phyloP scores from a whole-genome alignment of 352 stramenopile genomes.

The Phytophthora fragariaefolia region DNA sequence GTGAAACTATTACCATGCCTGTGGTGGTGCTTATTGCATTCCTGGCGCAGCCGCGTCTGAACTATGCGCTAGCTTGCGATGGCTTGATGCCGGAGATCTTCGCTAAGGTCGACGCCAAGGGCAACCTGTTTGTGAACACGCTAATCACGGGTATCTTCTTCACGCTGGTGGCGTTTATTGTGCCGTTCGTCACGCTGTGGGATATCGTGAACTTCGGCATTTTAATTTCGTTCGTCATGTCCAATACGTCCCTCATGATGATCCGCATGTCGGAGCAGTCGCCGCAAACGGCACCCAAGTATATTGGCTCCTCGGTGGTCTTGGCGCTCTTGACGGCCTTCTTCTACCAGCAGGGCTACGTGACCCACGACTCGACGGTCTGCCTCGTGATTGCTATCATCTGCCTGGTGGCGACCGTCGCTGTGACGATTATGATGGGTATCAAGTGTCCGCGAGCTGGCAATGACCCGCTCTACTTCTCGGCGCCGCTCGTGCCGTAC shows the following conservation, averaged over 20 bases:
- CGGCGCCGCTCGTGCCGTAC: conserved; percentile 52
- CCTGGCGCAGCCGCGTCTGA: conserved; percentile 89
- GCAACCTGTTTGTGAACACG: conserved; percentile 67
- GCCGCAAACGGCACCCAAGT: conserved; percentile 37
- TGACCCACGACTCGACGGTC: conserved; percentile 29
- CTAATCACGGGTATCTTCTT: conserved; percentile 55
- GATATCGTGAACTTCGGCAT: conserved; percentile 77
- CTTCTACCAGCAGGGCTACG: conserved; percentile 55
- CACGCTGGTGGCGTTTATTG: conserved; percentile 51
- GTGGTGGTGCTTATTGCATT: conserved; percentile 92
- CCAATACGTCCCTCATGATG: conserved; percentile 63
- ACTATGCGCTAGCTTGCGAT: conserved; percentile 89
- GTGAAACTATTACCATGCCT: conserved; percentile 76
- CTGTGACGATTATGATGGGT: conserved; percentile 33
- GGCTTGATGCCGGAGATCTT: conserved; percentile 92
- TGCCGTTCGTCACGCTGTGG: conserved; percentile 68
- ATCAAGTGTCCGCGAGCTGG: conserved; percentile 48
- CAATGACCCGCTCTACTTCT: conserved; percentile 43
- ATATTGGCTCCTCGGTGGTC: conserved; percentile 37
- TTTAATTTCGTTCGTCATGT: conserved; percentile 74
- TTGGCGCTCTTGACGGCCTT: conserved; percentile 38
- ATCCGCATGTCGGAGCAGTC: conserved; percentile 50
- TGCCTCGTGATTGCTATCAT: conserved; percentile 45
- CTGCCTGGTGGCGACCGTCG: conserved; percentile 37
- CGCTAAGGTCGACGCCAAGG: conserved; percentile 61